Evolutionary conservation across 2,329 filamentous ascomycete genomes (phyloP).

Genomic region (Pseudofabraea citricarpa): DNA sequence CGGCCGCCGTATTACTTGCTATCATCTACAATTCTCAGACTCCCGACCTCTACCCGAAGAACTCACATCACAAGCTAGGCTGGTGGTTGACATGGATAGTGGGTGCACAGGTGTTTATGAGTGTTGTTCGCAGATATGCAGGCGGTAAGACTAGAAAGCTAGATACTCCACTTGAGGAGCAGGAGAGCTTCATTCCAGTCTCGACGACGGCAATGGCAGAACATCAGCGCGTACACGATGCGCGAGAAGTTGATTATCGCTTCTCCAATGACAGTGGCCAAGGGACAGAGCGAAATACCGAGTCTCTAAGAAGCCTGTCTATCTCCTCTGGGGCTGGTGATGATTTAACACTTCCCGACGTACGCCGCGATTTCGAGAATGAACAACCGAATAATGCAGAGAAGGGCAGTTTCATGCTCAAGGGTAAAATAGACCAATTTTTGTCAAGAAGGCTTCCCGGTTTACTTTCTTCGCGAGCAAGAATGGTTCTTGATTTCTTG

Average conservation of each 20-base stretch:
- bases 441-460: slow-evolving; percentile 49
- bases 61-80: slow-evolving; percentile 82
- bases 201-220: slow-evolving; percentile 50
- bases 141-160: slow-evolving; percentile 19
- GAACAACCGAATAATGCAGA: slow-evolving; percentile 44
- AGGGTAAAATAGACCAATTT: slow-evolving; percentile 42
- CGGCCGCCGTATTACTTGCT: slow-evolving; percentile 58
- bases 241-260: slow-evolving; percentile 40
- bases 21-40: slow-evolving; percentile 75
- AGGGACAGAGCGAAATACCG: slow-evolving; percentile 65
- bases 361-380: slow-evolving; percentile 16
- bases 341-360: slow-evolving; percentile 21
- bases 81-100: slow-evolving; percentile 77
- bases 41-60: slow-evolving; percentile 80
- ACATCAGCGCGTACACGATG: slow-evolving; percentile 40
- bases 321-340: slow-evolving; percentile 51
- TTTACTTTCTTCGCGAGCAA: slow-evolving; percentile 50
- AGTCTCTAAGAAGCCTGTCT: slow-evolving; percentile 61
- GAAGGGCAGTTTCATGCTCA: slow-evolving; percentile 35
- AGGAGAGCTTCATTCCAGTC: slow-evolving; percentile 57
- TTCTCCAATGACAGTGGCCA: slow-evolving; percentile 68
- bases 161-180: slow-evolving; percentile 37
- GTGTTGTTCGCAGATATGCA: slow-evolving; percentile 21
- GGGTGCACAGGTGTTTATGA: slow-evolving; percentile 62
- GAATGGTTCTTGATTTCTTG: slow-evolving; percentile 51